A percentile compares a stretch with the other conserved stretches of the same genome.
phyloP scores from a whole-genome alignment of 306 rosid genomes.

The Rubus idaeus region DNA sequence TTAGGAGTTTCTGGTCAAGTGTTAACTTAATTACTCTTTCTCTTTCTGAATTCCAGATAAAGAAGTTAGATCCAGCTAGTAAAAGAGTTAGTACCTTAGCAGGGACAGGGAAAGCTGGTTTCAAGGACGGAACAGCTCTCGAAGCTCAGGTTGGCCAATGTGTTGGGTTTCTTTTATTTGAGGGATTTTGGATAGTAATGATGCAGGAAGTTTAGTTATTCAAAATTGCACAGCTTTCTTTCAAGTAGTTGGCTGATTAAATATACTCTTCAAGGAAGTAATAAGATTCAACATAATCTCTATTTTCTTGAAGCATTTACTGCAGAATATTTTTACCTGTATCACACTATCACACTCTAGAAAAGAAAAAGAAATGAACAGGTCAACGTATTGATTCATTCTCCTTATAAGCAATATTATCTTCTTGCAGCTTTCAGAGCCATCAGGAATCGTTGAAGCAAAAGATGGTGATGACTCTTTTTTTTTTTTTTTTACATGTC shows the following conservation, averaged over 20 bases:
- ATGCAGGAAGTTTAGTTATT: background rate
- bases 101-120: constrained; percentile 90
- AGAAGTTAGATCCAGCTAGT: constrained; percentile 75
- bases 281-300: background rate
- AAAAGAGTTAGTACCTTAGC: constrained; percentile 79
- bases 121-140: constrained; percentile 68
- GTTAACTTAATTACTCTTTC: constrained; percentile 1
- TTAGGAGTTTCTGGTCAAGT: background rate
- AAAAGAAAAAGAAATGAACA: background rate
- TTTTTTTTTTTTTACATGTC: background rate
- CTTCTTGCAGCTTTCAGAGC: constrained; percentile 90
- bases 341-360: background rate
- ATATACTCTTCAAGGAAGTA: background rate
- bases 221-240: background rate
- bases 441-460: constrained; percentile 76
- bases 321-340: background rate
- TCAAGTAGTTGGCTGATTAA: background rate
- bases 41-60: constrained; percentile 58
- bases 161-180: constrained; percentile 15
- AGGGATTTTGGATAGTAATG: constrained; percentile 11
- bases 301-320: background rate
- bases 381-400: constrained; percentile 14
- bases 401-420: constrained; percentile 24
- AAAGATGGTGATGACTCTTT: constrained; percentile 44
- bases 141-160: constrained; percentile 64